phyloP scores from a whole-genome alignment of 2,329 filamentous ascomycete genomes.

The Fusarium longipes region DNA sequence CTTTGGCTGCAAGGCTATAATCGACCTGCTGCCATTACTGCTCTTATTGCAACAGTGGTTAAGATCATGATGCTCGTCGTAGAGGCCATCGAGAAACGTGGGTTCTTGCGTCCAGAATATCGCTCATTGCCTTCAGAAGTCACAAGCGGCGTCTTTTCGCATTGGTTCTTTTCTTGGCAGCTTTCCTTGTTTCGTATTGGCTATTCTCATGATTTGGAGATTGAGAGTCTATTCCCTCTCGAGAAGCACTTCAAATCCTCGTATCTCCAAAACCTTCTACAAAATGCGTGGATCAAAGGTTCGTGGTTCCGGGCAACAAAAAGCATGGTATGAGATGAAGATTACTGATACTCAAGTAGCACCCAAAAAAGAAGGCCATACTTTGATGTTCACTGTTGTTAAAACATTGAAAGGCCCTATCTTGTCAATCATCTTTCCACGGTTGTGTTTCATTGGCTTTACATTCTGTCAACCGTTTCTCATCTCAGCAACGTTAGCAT shows the following conservation, averaged over 20 bases:
- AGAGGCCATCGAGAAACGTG: conserved; percentile 28
- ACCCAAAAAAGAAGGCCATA: conserved; percentile 2
- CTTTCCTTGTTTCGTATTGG: conserved; percentile 26
- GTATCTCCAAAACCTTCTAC: conserved; percentile 26
- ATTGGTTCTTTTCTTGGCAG: conserved; percentile 37
- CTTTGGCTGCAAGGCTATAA: conserved; percentile 37
- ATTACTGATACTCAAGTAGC: conserved; percentile 11
- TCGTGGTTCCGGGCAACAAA: background rate
- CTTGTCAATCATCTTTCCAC: conserved; percentile 22
- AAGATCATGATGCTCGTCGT: conserved; percentile 21
- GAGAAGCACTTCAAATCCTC: conserved; percentile 30
- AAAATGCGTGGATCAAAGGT: conserved; percentile 26
- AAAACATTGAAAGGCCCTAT: conserved; percentile 19
- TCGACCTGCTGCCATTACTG: background rate
- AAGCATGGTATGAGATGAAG: background rate
- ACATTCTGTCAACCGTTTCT: conserved; percentile 39
- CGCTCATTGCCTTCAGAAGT: conserved; percentile 13
- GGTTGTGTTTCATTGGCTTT: conserved; percentile 35
- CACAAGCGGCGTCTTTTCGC: conserved; percentile 23
- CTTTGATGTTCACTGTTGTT: conserved; percentile 16
- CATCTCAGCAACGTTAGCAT: conserved; percentile 26
- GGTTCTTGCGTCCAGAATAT: conserved; percentile 21
- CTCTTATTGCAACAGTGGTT: conserved; percentile 23
- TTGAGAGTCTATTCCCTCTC: conserved; percentile 23
- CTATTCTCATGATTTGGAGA: conserved; percentile 20